Evolutionary conservation across 202 grass and related monocot species (phyloP), one percentile per base, ranked within the genome.

Genomic region (Setaria viridis): DNA sequence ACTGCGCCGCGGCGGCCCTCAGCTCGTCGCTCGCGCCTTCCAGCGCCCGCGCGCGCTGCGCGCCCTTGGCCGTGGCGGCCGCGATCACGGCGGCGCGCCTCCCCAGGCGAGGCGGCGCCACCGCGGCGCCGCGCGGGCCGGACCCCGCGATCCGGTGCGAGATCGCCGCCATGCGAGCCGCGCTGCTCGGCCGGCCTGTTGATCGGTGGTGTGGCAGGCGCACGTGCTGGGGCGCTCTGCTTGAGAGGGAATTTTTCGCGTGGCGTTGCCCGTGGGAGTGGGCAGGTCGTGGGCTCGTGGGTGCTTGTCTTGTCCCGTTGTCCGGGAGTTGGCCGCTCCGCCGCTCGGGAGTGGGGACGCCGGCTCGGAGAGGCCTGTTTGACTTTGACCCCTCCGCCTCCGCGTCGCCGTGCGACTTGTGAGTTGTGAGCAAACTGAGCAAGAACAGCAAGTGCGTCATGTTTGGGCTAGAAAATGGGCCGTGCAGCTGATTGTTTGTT

Each of bases 11-110:
- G 16, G 89, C 58, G 6, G 86, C 75, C 86, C 87, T 93, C 29
- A 98, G 87, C 85, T 95, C 91, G 63, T 91, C 93, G 69, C 91
- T 85, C 55, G 89, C 87, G 25, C 95, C 92, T 86, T 95, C 95
- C 83, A 98, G 84, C 67, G 68, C 21, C 67, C 50, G 81, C 84
- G 32, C 53, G 66, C 49, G 81, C 56, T 42, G 32, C 20, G 67
- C 41, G 66, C 47, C 82, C 30, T 66, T 87, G 11, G 65, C 67
- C 43, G 80, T 74, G 41, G 84, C 74, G 42, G 20, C 79, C 47
- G 32, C 84, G 2, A 79, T 54, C 62, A 33, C 63, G 49, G 50
- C 65, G 45, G 42, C 68, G 60, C 50, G 68, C 89, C 85, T 79
- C 69, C 67, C 60, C 9, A 57, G 1, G 66, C 67, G 59, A 43